These are phyloP conservation scores for Cicer yamashitae DNA, from an alignment of 306 rosid genomes.

Conservation along the genomic window DNA sequence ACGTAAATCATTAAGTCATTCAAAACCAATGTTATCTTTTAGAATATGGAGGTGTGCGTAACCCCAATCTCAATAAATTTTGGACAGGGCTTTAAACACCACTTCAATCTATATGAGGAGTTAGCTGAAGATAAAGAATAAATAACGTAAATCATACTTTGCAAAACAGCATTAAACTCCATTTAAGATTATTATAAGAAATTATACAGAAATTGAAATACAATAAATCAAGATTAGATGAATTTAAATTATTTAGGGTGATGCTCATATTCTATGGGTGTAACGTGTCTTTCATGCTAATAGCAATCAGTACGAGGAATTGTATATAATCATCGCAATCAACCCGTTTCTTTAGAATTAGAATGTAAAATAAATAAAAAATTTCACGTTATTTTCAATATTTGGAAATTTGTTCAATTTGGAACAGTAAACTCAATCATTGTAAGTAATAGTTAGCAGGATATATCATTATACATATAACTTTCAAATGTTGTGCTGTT, in stretches of 20 bases:
- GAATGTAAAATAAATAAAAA: too few relatives aligned
- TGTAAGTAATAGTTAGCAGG: too few relatives aligned
- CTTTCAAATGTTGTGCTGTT: conserved; percentile 57
- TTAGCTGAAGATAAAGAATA: not conserved
- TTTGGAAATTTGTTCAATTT: too few relatives aligned
- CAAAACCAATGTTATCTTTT: not conserved
- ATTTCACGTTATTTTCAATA: too few relatives aligned
- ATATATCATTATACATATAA: too few relatives aligned
- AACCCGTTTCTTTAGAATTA: not conserved
- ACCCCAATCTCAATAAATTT: not conserved
- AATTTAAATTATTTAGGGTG: not conserved
- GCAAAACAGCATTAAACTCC: not conserved
- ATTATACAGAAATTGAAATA: not conserved
- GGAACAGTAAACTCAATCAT: too few relatives aligned
- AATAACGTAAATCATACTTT: not conserved
- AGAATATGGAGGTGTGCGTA: conserved; percentile 4
- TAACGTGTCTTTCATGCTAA: conserved; percentile 13
- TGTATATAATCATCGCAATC: not conserved
- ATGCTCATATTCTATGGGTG: conserved; percentile 30
- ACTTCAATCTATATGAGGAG: not conserved
- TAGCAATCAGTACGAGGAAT: conserved; percentile 25
- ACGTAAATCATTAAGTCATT: too few relatives aligned
- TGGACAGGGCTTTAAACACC: conserved; percentile 10
- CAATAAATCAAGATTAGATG: too few relatives aligned
- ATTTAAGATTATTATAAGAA: not conserved